phyloP scores from a whole-genome alignment of 495 filamentous ascomycete species.

The Acidomyces sp. region DNA sequence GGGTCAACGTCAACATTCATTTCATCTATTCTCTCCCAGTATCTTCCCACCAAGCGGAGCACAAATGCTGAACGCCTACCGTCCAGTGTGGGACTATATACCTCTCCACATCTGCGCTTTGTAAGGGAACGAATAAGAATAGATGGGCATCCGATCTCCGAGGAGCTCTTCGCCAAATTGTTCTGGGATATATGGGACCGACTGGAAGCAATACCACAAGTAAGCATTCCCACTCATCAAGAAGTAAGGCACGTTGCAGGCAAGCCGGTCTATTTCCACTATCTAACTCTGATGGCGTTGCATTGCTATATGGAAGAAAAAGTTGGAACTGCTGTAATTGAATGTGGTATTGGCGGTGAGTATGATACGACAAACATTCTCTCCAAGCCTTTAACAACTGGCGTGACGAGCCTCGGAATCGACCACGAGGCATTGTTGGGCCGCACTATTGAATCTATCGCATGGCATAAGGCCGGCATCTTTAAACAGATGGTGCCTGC shows the following conservation, averaged over 20 bases:
- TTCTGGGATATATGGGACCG: conserved; percentile 87
- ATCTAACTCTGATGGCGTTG: conserved; percentile 78
- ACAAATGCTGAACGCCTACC: conserved; percentile 23
- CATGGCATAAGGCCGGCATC: conserved; percentile 94
- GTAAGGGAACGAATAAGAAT: conserved; percentile 84
- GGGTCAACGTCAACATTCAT: conserved; percentile 66
- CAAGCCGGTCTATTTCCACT: conserved; percentile 85
- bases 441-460: conserved; percentile 74
- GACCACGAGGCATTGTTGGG: conserved; percentile 76
- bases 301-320: conserved; percentile 72
- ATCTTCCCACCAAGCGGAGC: conserved; percentile 28
- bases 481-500: conserved; percentile 60
- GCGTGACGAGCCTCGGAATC: conserved; percentile 76
- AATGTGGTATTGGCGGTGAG: conserved; percentile 88
- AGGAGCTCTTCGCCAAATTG: conserved; percentile 63
- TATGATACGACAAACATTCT: conserved; percentile 93
- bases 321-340: conserved; percentile 73
- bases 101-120: conserved; percentile 75
- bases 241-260: conserved; percentile 26
- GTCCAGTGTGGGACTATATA: conserved; percentile 58
- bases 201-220: conserved; percentile 42
- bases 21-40: conserved; percentile 48
- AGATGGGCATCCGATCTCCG: conserved; percentile 59
- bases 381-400: conserved; percentile 53
- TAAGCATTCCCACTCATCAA: conserved; percentile 28